Evolutionary conservation across 495 filamentous ascomycete species (phyloP).

Genomic region (Gamarada debralockiae): DNA sequence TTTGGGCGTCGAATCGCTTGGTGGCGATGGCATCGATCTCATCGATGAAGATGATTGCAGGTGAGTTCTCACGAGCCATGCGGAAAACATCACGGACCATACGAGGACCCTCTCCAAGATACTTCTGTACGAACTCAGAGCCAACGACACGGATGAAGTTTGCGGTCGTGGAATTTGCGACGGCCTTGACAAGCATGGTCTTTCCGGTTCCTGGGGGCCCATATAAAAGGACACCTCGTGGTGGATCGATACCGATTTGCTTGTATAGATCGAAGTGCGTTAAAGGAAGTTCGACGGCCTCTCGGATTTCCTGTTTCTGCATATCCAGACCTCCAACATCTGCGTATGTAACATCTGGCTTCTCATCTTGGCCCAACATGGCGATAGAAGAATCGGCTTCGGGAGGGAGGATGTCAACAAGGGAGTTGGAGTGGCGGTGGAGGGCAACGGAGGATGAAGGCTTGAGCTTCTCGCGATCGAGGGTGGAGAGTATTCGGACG

Average conservation of each 20-base stretch:
- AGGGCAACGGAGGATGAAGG: conserved; percentile 95
- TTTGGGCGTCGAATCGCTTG: conserved; percentile 98
- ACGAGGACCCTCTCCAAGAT: conserved; percentile 92
- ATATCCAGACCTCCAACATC: conserved; percentile 98
- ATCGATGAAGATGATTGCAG: conserved; percentile 98
- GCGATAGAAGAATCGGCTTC: conserved; percentile 98
- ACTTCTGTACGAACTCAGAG: conserved; percentile 98
- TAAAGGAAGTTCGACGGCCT: conserved; percentile 93
- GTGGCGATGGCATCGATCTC: conserved; percentile 99
- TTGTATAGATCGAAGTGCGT: conserved; percentile 98
- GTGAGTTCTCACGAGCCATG: conserved; percentile 97
- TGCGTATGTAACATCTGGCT: conserved; percentile 96
- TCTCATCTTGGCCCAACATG: conserved; percentile 94
- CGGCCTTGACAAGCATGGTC: conserved; percentile 98
- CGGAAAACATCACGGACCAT: conserved; percentile 99
- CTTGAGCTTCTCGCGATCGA: conserved; percentile 96
- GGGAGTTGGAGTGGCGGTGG: conserved; percentile 95
- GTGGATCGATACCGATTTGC: conserved; percentile 82
- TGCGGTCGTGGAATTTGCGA: conserved; percentile 96
- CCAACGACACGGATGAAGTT: conserved; percentile 98
- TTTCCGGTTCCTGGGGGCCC: conserved; percentile 97
- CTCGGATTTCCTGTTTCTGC: conserved; percentile 99
- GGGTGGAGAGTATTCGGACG: conserved; percentile 95
- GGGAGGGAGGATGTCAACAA: conserved; percentile 95
- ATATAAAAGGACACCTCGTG: conserved; percentile 92